A percentile compares a stretch with the other conserved stretches of the same genome.
These are phyloP conservation scores for Wickerhamiella lipophila DNA, from an alignment of 805 yeast genomes.

Conservation along the genomic window DNA sequence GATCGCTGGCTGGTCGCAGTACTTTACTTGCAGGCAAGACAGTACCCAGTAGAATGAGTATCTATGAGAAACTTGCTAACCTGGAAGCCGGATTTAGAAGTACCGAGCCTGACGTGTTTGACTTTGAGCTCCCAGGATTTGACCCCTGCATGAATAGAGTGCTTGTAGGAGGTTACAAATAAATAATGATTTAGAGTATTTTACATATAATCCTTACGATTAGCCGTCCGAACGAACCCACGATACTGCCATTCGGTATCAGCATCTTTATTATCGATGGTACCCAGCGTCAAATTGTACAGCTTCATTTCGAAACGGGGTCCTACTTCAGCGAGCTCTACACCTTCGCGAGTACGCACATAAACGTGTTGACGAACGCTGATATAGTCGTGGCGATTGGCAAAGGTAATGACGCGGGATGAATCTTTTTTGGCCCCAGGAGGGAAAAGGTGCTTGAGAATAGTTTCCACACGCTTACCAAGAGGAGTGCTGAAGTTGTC, in stretches of 20 bases:
- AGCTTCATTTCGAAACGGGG: constrained; percentile 97
- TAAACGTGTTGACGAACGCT: constrained; percentile 92
- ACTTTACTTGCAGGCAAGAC: constrained; percentile 1
- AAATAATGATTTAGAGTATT: not conserved
- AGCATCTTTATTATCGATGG: constrained; percentile 88
- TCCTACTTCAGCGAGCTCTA: constrained; percentile 90
- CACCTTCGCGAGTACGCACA: constrained; percentile 75
- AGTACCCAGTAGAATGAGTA: not conserved
- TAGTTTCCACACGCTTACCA: constrained; percentile 69
- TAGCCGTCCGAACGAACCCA: constrained; percentile 89
- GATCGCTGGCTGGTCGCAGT: not conserved
- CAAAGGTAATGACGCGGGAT: constrained; percentile 84
- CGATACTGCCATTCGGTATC: constrained; percentile 96
- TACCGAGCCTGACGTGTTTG: constrained; percentile 2
- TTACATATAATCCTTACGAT: constrained; percentile 75
- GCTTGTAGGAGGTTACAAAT: constrained; percentile 4
- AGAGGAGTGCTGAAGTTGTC: constrained; percentile 73
- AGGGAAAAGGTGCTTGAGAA: constrained; percentile 82
- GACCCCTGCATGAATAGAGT: constrained; percentile 3
- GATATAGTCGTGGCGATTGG: constrained; percentile 81
- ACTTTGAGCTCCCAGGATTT: constrained; percentile 8
- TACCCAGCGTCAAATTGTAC: constrained; percentile 78
- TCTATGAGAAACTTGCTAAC: not conserved
- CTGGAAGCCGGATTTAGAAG: not conserved
- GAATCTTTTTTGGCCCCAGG: constrained; percentile 91